These are phyloP conservation scores for Ustilago xerochloae DNA, from an alignment of 1,284 basidiomycete genomes.

Conservation along the genomic window DNA sequence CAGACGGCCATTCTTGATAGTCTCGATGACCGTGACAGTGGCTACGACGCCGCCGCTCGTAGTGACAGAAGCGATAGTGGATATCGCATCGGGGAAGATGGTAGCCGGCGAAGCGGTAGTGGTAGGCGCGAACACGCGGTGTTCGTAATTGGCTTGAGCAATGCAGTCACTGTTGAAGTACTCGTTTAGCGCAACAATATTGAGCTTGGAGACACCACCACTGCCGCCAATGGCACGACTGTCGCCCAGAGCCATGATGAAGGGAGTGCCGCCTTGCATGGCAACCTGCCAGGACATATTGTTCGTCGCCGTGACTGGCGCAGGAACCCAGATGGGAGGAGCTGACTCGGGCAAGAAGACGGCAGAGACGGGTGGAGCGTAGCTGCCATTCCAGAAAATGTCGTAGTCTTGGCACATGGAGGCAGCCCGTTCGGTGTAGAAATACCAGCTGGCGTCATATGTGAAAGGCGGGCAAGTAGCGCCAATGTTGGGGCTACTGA, in stretches of 20 bases:
- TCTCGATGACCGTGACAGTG: constrained; percentile 46
- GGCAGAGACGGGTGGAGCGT: constrained; percentile 25
- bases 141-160: neutral
- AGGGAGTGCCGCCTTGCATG: constrained; percentile 40
- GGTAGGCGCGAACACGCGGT: constrained; percentile 29
- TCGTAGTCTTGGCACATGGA: constrained; percentile 39
- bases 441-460: constrained; percentile 29
- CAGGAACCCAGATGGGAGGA: constrained; percentile 45
- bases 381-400: constrained; percentile 42
- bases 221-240: constrained; percentile 11
- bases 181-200: constrained; percentile 44
- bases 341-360: constrained; percentile 42
- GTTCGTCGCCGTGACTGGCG: neutral
- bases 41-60: constrained; percentile 38
- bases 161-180: constrained; percentile 39
- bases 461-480: constrained; percentile 23
- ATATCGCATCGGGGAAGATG: constrained; percentile 47
- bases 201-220: constrained; percentile 48
- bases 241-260: constrained; percentile 48
- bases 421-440: constrained; percentile 27
- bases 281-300: constrained; percentile 36
- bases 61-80: constrained; percentile 39
- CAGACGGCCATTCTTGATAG: constrained; percentile 34
- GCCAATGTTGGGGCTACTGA: constrained; percentile 9
- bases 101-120: constrained; percentile 30